Evolutionary conservation across 495 filamentous ascomycete genomes (phyloP).

Genomic region (Aspergillus baeticus): DNA sequence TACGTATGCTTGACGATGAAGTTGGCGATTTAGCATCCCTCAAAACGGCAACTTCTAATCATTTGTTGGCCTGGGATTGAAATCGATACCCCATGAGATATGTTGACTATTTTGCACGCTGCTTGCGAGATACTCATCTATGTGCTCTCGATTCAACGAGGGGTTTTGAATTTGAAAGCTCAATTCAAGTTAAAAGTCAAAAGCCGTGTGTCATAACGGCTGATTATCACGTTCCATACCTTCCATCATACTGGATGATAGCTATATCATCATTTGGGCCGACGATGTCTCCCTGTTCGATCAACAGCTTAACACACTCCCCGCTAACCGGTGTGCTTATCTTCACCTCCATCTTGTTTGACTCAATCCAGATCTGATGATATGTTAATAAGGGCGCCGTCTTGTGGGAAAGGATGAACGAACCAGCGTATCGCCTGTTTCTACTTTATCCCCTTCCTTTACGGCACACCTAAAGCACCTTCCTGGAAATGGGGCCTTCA

Average conservation of each 20-base stretch:
- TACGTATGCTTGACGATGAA: conserved; percentile 22
- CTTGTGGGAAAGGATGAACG: not conserved
- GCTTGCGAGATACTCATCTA: too few species aligned
- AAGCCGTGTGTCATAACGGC: too few species aligned
- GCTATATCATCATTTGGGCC: conserved; percentile 3
- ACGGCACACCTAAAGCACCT: conserved; percentile 6
- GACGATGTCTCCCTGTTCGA: conserved; percentile 2
- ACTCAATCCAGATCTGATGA: conserved; percentile 2
- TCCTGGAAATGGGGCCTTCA: conserved; percentile 2
- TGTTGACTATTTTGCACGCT: not conserved
- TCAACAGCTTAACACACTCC: not conserved
- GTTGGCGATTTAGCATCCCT: conserved; percentile 18
- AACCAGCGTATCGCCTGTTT: conserved; percentile 1
- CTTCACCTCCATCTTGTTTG: conserved; percentile 10
- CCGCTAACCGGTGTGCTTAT: not conserved
- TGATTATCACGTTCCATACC: too few species aligned
- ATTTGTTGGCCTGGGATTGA: not conserved
- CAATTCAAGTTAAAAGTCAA: too few species aligned
- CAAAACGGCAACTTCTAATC: conserved; percentile 15
- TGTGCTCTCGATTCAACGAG: too few species aligned
- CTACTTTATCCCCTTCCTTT: not conserved
- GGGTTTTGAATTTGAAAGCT: too few species aligned
- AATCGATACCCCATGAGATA: not conserved
- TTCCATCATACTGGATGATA: conserved; percentile 3
- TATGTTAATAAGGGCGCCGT: not conserved